Percentiles rank a stretch among this genome's conserved stretches.
Evolutionary conservation across 2,329 filamentous ascomycete species (phyloP).

Genomic region (Capronia americana): DNA sequence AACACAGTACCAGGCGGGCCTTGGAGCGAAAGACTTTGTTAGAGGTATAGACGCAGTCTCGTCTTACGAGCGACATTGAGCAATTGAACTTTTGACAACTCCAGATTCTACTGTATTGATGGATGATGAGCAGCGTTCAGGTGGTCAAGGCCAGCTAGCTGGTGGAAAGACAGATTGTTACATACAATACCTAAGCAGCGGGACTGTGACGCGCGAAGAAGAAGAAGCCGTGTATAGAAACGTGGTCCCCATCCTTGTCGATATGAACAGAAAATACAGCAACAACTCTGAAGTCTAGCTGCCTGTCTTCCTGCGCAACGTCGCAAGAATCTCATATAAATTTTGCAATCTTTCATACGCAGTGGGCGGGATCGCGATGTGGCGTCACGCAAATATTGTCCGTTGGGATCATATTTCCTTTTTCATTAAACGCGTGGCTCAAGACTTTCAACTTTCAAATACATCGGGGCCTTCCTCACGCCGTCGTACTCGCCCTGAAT

Average conservation of each 20-base stretch:
- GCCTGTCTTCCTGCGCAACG: background rate
- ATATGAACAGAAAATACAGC: background rate
- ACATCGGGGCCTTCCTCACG: background rate
- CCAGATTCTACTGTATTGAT: too few species aligned
- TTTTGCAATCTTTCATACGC: background rate
- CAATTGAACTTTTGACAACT: too few species aligned
- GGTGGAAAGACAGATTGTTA: background rate
- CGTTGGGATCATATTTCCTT: background rate
- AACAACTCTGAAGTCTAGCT: background rate
- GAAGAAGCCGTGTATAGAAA: background rate
- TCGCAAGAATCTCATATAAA: background rate
- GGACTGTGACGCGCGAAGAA: background rate
- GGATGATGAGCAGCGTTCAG: too few species aligned
- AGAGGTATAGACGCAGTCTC: background rate
- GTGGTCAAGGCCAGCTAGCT: too few species aligned
- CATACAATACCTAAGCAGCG: background rate
- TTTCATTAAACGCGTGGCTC: background rate
- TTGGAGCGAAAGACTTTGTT: too few species aligned
- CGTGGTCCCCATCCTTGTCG: background rate
- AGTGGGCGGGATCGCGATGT: background rate
- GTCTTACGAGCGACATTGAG: background rate
- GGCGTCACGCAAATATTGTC: background rate
- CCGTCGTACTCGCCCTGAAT: conserved; percentile 60
- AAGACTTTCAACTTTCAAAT: background rate
- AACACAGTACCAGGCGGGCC: too few species aligned